Conservation (phyloP, 352 stramenopile species). For the Pilasporangium apinafurcum region DNA sequence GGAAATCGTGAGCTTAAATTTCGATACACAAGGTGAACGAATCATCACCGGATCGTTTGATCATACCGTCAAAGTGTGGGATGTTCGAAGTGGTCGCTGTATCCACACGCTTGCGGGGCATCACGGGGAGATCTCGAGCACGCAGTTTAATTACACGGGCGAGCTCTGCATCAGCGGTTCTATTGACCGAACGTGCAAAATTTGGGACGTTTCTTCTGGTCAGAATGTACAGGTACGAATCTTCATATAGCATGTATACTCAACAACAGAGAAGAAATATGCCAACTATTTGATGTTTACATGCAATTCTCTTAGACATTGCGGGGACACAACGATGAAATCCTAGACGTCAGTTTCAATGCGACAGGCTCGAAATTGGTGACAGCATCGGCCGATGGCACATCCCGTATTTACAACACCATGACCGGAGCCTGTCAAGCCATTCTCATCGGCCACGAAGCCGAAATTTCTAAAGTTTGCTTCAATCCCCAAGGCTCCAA, state of each 20-base stretch:
- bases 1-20: constrained; percentile 94
- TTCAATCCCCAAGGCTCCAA: constrained; percentile 95
- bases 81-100: constrained; percentile 77
- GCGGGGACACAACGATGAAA: constrained; percentile 93
- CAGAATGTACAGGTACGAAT: constrained; percentile 80
- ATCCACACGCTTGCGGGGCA: constrained; percentile 92
- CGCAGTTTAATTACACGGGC: constrained; percentile 93
- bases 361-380: constrained; percentile 92
- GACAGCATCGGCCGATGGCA: constrained; percentile 91
- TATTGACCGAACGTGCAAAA: constrained; percentile 95
- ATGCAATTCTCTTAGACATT: constrained; percentile 67
- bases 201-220: constrained; percentile 88
- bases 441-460: constrained; percentile 94
- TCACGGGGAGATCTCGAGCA: constrained; percentile 93
- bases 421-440: constrained; percentile 93
- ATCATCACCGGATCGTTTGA: constrained; percentile 96
- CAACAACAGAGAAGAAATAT: too few relatives aligned
- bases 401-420: constrained; percentile 93
- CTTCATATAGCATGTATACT: too few relatives aligned
- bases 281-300: background rate
- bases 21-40: constrained; percentile 88
- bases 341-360: constrained; percentile 94
- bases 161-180: constrained; percentile 90
- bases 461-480: constrained; percentile 93
- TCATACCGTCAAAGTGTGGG: constrained; percentile 92